Percentiles rank a stretch among this genome's conserved stretches.
phyloP scores from a whole-genome alignment of 768 basidiomycete species.

The Astraeus odoratus region DNA sequence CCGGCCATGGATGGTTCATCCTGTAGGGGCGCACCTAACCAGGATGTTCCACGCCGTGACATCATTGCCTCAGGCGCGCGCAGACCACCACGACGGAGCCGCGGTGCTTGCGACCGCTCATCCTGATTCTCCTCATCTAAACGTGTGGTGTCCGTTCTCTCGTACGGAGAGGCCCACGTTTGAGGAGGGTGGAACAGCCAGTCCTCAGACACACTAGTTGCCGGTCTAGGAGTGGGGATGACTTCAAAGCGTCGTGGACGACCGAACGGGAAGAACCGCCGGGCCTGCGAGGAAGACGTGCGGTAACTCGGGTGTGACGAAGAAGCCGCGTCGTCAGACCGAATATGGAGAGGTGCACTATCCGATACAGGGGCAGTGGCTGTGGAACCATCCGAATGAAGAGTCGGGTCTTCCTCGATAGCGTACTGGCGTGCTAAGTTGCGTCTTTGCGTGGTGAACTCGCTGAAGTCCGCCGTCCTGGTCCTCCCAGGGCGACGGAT shows the following conservation, averaged over 20 bases:
- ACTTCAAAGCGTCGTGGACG: slow-evolving; percentile 38
- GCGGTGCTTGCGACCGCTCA: slow-evolving; percentile 37
- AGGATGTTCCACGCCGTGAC: slow-evolving; percentile 37
- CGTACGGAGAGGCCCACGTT: slow-evolving; percentile 13
- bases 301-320: background rate
- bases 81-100: slow-evolving; percentile 61
- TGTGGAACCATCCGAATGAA: slow-evolving; percentile 7
- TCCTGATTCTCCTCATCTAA: slow-evolving; percentile 27
- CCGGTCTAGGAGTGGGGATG: slow-evolving; percentile 26
- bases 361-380: background rate
- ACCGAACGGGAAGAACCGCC: slow-evolving; percentile 55
- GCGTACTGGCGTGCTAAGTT: slow-evolving; percentile 34
- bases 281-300: slow-evolving; percentile 23
- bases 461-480: slow-evolving; percentile 61
- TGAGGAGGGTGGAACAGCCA: slow-evolving; percentile 27
- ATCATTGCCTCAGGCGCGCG: slow-evolving; percentile 58
- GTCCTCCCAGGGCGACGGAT: slow-evolving; percentile 51
- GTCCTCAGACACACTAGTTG: slow-evolving; percentile 24
- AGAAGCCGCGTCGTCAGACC: background rate
- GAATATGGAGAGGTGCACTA: slow-evolving; percentile 4
- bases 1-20: slow-evolving; percentile 15
- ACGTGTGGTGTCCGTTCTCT: slow-evolving; percentile 11
- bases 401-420: slow-evolving; percentile 21
- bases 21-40: slow-evolving; percentile 12
- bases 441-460: slow-evolving; percentile 62